Evolutionary conservation across 208 protist species (phyloP).

Genomic region (Strigomonas galati): DNA sequence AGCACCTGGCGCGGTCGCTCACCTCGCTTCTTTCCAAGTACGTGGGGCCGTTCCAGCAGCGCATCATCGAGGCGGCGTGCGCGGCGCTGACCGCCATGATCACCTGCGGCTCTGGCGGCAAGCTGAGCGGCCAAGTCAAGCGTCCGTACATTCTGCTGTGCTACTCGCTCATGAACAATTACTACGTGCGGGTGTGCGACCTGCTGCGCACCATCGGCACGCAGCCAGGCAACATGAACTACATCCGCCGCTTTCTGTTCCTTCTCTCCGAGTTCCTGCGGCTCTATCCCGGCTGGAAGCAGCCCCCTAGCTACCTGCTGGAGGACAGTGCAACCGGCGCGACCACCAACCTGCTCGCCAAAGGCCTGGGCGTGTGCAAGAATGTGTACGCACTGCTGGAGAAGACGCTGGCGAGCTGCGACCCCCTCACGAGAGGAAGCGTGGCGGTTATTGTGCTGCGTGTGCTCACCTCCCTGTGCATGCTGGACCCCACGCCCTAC

Average conservation of each 20-base stretch:
- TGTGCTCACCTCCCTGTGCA: conserved; percentile 74
- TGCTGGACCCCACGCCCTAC: conserved; percentile 72
- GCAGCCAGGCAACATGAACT: conserved; percentile 50
- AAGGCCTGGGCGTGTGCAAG: conserved; percentile 55
- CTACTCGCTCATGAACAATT: conserved; percentile 86
- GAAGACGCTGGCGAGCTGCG: conserved; percentile 38
- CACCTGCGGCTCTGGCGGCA: conserved; percentile 47
- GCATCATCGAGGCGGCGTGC: conserved; percentile 67
- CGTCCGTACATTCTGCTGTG: conserved; percentile 66
- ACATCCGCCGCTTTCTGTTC: conserved; percentile 84
- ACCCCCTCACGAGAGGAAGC: conserved; percentile 19
- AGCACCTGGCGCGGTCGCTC: conserved; percentile 41
- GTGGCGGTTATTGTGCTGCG: conserved; percentile 63
- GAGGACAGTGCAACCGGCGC: conserved; percentile 19
- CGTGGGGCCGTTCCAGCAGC: conserved; percentile 75
- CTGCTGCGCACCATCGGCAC: conserved; percentile 44
- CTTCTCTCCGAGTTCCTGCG: conserved; percentile 85
- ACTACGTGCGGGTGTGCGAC: conserved; percentile 59
- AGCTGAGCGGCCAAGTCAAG: conserved; percentile 40
- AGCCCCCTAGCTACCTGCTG: conserved; percentile 22
- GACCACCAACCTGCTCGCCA: conserved; percentile 46
- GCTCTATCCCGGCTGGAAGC: conserved; percentile 72
- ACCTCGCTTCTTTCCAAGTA: conserved; percentile 73
- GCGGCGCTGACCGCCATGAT: conserved; percentile 66
- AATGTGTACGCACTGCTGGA: conserved; percentile 65